Percentiles rank a stretch among this genome's conserved stretches.
phyloP scores from a whole-genome alignment of 768 basidiomycete genomes.

The Pleurotus tuber-regium region DNA sequence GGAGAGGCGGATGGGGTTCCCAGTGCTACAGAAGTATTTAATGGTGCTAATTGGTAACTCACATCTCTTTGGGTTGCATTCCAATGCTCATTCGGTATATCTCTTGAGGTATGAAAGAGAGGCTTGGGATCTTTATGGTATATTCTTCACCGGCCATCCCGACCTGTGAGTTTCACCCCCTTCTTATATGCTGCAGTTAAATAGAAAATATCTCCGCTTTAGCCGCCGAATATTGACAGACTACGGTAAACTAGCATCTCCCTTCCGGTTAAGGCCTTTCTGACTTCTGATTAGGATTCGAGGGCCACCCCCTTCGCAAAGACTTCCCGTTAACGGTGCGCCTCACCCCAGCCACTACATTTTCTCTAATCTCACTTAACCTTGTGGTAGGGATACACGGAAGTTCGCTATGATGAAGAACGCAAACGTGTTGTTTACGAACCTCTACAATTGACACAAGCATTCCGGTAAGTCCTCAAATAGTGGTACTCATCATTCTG shows the following conservation, averaged over 20 bases:
- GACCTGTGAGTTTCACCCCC: conserved; percentile 70
- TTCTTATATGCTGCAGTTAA: not conserved
- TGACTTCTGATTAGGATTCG: conserved; percentile 61
- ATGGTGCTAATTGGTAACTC: conserved; percentile 92
- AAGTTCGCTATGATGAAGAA: conserved; percentile 97
- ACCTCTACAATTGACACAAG: conserved; percentile 95
- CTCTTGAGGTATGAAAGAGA: conserved; percentile 87
- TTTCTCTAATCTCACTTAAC: conserved; percentile 9
- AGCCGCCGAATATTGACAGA: conserved; percentile 97
- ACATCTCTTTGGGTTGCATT: not conserved
- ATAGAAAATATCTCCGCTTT: conserved; percentile 17
- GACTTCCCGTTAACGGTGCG: conserved; percentile 96
- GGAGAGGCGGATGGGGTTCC: conserved; percentile 92
- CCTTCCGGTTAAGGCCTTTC: conserved; percentile 4
- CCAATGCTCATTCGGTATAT: not conserved
- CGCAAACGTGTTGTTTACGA: conserved; percentile 97
- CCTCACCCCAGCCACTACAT: conserved; percentile 11
- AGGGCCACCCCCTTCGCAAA: conserved; percentile 96
- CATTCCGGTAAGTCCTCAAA: conserved; percentile 72
- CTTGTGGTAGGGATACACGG: conserved; percentile 84
- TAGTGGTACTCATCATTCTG: not conserved
- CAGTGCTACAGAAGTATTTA: conserved; percentile 73
- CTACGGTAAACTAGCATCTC: conserved; percentile 60
- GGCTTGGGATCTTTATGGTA: conserved; percentile 96
- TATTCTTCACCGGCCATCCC: conserved; percentile 95